These are phyloP conservation scores for Cystobasidiaceae sp. DNA, from an alignment of 1,284 basidiomycete genomes.

Conservation along the genomic window DNA sequence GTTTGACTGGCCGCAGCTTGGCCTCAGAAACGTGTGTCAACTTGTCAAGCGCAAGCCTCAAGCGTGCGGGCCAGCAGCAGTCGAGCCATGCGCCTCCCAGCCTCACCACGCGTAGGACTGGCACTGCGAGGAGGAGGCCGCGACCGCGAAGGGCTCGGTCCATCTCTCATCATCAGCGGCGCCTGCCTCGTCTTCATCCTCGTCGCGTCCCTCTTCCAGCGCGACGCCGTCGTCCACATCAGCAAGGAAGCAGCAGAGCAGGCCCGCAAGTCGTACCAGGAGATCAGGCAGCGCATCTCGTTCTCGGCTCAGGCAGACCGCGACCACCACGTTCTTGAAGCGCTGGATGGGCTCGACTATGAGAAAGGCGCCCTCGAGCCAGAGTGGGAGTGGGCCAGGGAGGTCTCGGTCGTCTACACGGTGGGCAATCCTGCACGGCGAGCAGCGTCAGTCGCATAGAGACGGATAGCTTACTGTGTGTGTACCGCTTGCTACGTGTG, in stretches of 20 bases:
- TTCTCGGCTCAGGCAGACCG: too few species aligned
- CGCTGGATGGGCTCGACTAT: too few species aligned
- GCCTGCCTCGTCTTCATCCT: background rate
- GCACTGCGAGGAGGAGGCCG: too few species aligned
- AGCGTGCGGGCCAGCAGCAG: background rate
- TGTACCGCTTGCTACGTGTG: too few species aligned
- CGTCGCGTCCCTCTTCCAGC: background rate
- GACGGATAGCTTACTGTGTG: too few species aligned
- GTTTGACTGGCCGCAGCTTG: background rate
- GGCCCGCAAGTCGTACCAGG: background rate
- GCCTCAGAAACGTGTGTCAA: too few species aligned
- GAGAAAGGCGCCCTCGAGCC: background rate
- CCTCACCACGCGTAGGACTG: too few species aligned
- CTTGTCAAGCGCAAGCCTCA: too few species aligned
- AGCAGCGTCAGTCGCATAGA: too few species aligned
- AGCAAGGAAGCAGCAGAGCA: background rate
- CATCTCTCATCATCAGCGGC: background rate
- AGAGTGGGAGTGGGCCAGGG: background rate
- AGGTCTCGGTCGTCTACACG: background rate
- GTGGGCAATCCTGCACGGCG: too few species aligned
- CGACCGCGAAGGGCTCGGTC: background rate
- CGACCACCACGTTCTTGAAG: too few species aligned
- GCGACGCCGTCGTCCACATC: background rate
- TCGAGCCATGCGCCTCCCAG: constrained; percentile 1
- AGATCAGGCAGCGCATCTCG: background rate